These are phyloP conservation scores for Solanum dulcamara DNA, from an alignment of 257 asterid species.

Conservation along the genomic window DNA sequence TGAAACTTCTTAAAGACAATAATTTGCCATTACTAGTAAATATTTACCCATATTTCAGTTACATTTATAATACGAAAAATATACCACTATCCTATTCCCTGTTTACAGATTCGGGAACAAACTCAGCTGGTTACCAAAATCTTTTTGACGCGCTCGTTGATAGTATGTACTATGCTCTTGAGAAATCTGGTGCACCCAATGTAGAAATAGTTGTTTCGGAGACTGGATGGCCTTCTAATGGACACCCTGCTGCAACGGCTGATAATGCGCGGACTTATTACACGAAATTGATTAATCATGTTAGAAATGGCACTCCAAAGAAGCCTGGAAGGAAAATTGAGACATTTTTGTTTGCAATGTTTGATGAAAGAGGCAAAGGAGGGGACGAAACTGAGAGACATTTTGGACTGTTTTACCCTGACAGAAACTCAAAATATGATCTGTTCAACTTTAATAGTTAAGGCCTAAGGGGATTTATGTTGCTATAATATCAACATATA, in stretches of 20 bases:
- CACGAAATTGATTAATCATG: background rate
- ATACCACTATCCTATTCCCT: conserved; percentile 16
- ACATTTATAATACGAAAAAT: background rate
- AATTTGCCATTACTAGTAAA: conserved; percentile 19
- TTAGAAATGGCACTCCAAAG: conserved; percentile 12
- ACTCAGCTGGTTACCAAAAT: conserved; percentile 6
- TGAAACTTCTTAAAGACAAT: conserved; percentile 2
- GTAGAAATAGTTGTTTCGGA: conserved; percentile 26
- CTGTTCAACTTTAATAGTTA: background rate
- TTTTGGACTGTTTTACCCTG: conserved; percentile 14
- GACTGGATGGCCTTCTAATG: conserved; percentile 29
- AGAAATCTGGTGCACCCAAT: conserved; percentile 13
- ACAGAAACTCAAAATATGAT: conserved; percentile 1
- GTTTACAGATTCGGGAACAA: background rate
- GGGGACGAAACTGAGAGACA: conserved; percentile 6
- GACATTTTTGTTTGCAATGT: conserved; percentile 15
- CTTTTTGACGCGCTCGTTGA: conserved; percentile 30
- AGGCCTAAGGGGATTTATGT: background rate
- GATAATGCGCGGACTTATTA: conserved; percentile 4
- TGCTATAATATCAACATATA: background rate
- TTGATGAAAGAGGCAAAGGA: conserved; percentile 15
- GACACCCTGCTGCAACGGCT: background rate
- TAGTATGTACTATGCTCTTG: conserved; percentile 21
- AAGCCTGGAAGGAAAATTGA: conserved; percentile 11
- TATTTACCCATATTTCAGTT: conserved; percentile 33